Evolutionary conservation across 495 filamentous ascomycete species (phyloP), one percentile per base, ranked within the genome.

Genomic region (Bacidia rubella): DNA sequence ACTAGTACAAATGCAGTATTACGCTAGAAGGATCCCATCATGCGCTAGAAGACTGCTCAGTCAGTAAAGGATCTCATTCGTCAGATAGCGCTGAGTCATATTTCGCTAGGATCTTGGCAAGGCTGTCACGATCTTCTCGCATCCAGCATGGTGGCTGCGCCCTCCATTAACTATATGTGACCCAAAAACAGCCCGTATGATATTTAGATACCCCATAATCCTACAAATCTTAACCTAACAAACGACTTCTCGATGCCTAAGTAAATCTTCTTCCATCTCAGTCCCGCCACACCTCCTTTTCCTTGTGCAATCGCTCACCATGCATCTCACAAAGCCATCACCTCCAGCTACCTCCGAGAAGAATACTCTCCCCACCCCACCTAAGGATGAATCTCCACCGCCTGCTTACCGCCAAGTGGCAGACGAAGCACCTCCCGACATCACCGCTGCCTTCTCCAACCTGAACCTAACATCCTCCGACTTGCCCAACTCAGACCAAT

Each of bases 401-500:
- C 47, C 47, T 15, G 47, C 24, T 11, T 50, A 50, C 47, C 19
- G 20, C 1, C 26, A 10, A 5, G n/a, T 17, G 7, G 47, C 27
- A 50, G 15, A 21, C n/a, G 47, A 50, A n/a, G 20, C 23, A 35
- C 25, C 47, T 45, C 53, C 35, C 24, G 54, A 59, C 29, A 51
- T 44, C 19, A 56, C 57, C 12, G 57, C 57, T 1, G 57, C 57
- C 20, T 59, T 59, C 51, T 56, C 57, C 10, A 53, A 51, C n/a
- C 40, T 59, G 41, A 59, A 55, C 1, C 50, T 59, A 11, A 5
- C n/a, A 3, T 25, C 48, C 42, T 53, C 49, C 23, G 4, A 3
- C 19, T 44, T 47, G 26, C 59, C 62, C 32, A 69, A 65, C 10
- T 47, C 53, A 11, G 65, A 71, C 47, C 63, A 77, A 43, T 87